phyloP scores from a whole-genome alignment of 305 asterid genomes.

The Salvia sclarea region DNA sequence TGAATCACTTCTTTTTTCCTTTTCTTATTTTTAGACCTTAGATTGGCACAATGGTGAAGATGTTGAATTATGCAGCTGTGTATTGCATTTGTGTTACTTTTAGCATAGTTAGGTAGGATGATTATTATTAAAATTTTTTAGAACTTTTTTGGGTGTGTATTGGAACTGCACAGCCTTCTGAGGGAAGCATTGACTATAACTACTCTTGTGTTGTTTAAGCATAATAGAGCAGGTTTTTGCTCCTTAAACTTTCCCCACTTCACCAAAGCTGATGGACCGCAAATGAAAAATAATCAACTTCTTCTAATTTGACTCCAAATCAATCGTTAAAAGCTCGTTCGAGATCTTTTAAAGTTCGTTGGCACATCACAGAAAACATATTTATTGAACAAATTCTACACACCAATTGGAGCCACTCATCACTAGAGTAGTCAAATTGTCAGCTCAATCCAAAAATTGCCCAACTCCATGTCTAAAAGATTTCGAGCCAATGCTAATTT shows the following conservation, averaged over 20 bases:
- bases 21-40: not conserved
- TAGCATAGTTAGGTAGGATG: slow-evolving; percentile 19
- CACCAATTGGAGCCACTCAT: no score
- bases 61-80: slow-evolving; percentile 31
- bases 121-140: not conserved
- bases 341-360: no score
- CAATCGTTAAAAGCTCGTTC: no score
- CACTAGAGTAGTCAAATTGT: no score
- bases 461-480: no score
- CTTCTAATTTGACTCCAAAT: no score
- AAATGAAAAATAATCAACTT: no score
- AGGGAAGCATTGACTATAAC: slow-evolving; percentile 23
- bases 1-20: slow-evolving; percentile 28
- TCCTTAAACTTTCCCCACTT: not conserved
- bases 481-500: no score
- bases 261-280: not conserved
- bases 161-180: slow-evolving; percentile 32
- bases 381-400: no score
- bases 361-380: no score
- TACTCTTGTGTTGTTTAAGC: slow-evolving; percentile 27
- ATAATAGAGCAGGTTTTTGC: slow-evolving; percentile 18
- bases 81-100: slow-evolving; percentile 25
- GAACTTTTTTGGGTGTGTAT: slow-evolving; percentile 13
- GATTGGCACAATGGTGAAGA: slow-evolving; percentile 26
- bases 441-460: no score